phyloP scores from a whole-genome alignment of 495 filamentous ascomycete species.

The Evernia prunastri region DNA sequence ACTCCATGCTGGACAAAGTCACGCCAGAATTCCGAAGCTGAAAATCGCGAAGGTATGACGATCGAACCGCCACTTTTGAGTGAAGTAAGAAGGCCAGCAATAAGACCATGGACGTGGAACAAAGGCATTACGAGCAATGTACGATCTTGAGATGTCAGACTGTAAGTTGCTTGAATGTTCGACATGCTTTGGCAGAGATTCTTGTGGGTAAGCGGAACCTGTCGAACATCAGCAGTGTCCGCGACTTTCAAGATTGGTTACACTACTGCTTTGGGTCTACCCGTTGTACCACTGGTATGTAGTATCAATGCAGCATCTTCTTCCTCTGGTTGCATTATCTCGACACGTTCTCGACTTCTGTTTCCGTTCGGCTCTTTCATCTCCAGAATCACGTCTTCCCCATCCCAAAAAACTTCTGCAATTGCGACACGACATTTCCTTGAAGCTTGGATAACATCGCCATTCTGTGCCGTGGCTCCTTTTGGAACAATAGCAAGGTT shows the following conservation, averaged over 20 bases:
- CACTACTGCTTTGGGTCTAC: conserved; percentile 69
- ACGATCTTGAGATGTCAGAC: conserved; percentile 58
- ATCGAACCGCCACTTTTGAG: conserved; percentile 65
- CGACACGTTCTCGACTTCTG: conserved; percentile 40
- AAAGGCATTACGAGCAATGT: conserved; percentile 84
- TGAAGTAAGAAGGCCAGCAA: conserved; percentile 70
- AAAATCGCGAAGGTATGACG: conserved; percentile 69
- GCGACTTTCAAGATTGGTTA: too few relatives aligned
- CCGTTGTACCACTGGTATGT: conserved; percentile 77
- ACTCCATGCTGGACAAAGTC: conserved; percentile 61
- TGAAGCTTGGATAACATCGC: conserved; percentile 64
- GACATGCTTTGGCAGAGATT: conserved; percentile 71
- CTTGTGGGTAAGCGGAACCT: conserved; percentile 69
- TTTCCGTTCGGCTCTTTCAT: conserved; percentile 64
- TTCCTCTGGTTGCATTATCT: conserved; percentile 49
- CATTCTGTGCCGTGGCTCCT: conserved; percentile 54
- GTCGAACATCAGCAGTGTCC: too few relatives aligned
- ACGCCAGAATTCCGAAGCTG: conserved; percentile 71
- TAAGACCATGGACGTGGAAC: conserved; percentile 80
- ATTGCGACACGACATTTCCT: conserved; percentile 67
- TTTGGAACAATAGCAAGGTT: conserved; percentile 63
- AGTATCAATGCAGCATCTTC: conserved; percentile 59
- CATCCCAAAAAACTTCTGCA: conserved; percentile 73
- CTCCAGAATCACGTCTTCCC: conserved; percentile 58
- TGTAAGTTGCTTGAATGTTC: conserved; percentile 72